Evolutionary conservation across 225 moss, liverwort and hornwort genomes (phyloP), one percentile per base, ranked within the genome.

Genomic region (Lunularia cruciata): DNA sequence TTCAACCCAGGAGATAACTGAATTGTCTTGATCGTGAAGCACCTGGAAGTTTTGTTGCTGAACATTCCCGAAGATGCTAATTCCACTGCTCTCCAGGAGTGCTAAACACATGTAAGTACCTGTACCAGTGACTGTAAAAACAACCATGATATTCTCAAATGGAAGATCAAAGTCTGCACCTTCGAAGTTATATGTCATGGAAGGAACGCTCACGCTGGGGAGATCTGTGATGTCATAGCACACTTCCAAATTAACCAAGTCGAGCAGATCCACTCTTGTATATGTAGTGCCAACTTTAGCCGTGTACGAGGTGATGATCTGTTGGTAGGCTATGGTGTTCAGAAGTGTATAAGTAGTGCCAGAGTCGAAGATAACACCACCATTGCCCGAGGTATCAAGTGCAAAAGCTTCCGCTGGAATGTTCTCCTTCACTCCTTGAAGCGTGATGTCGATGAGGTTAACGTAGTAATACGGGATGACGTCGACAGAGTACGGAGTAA

Each of bases 311-410:
- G 25, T 36, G 10, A 19, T 0, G 18, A 82, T 14, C 12, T 31
- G 15, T 2, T 9, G 39, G 62, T 77, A 82, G 43, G 82, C 77
- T 0, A 0, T 49, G 43, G 27, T 20, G n/a, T 16, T 28, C 32
- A 82, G 47, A n/a, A 47, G 0, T 0, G 77, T 82, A 45, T 63
- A 75, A 0, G 82, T 78, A 15, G 82, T 78, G 7, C 82, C 77
- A 0, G 77, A 74, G 43, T 82, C 82, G 67, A 82, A 78, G 34
- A 82, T 67, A 2, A 65, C 42, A 1, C 82, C 82, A 0, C 77
- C 77, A 4, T 67, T 70, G 2, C 77, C 74, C 11, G 0, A 2
- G 8, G 6, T 7, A 52, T 72, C 68, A 19, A 70, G 15, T 34
- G 32, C 46, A 20, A 82, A 75, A 2, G 71, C 74, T 1, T 74